phyloP scores from a whole-genome alignment of 2,329 filamentous ascomycete genomes.

The Phyllosticta citribraziliensis region DNA sequence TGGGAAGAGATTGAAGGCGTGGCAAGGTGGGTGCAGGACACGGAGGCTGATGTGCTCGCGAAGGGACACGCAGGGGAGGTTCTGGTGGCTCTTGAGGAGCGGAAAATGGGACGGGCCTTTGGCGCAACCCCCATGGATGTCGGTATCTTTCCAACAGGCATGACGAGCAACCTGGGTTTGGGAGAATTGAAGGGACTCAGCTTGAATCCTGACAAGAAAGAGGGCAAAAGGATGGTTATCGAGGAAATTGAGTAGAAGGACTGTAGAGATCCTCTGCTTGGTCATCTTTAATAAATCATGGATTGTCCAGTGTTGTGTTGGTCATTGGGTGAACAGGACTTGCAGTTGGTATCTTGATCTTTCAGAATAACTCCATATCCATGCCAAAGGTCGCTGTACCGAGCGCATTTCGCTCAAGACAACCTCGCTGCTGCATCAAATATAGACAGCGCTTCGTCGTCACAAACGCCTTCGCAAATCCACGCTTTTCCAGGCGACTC shows the following conservation, averaged over 20 bases:
- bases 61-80: slow-evolving; percentile 56
- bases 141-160: slow-evolving; percentile 12
- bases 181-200: slow-evolving; percentile 36
- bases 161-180: slow-evolving; percentile 19
- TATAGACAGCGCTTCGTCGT: not conserved
- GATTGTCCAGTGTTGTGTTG: not conserved
- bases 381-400: not conserved
- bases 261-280: not conserved
- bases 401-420: not conserved
- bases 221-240: slow-evolving; percentile 34
- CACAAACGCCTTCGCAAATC: not conserved
- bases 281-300: not conserved
- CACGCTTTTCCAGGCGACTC: not conserved
- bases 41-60: slow-evolving; percentile 60
- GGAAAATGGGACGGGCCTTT: slow-evolving; percentile 24
- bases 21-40: slow-evolving; percentile 52
- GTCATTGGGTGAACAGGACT: not conserved
- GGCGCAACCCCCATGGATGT: slow-evolving; percentile 10
- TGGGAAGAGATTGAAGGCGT: slow-evolving; percentile 53
- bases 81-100: slow-evolving; percentile 56
- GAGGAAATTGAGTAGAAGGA: slow-evolving; percentile 50
- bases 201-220: slow-evolving; percentile 19
- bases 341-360: not conserved
- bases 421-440: not conserved
- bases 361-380: not conserved